Evolutionary conservation across 106 monocot genomes (phyloP).

Genomic region (Allium sativum): DNA sequence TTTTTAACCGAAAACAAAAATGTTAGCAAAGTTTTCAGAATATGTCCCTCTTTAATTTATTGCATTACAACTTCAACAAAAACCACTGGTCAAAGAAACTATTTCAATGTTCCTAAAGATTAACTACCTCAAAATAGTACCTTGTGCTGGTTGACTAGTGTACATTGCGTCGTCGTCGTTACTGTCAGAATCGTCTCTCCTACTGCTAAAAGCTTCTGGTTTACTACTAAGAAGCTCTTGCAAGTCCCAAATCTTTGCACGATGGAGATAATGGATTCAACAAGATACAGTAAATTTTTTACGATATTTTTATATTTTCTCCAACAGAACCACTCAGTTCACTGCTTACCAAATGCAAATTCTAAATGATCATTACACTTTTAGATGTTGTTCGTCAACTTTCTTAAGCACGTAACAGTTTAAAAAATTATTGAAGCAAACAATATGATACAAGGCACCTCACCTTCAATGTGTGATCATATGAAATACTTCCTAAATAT

Average conservation of each 20-base stretch:
- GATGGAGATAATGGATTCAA: neutral
- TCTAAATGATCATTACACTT: neutral
- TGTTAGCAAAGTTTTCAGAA: neutral
- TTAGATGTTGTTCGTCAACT: no score
- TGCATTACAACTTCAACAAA: neutral
- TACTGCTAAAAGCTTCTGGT: constrained; percentile 12
- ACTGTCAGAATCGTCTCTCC: constrained; percentile 22
- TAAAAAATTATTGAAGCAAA: neutral
- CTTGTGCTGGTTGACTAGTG: constrained; percentile 17
- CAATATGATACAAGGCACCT: neutral
- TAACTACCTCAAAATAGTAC: constrained; percentile 6
- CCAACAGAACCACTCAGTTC: neutral
- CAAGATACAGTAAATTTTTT: neutral
- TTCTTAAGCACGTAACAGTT: neutral
- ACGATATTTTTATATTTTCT: neutral
- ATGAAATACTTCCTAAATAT: constrained; percentile 92
- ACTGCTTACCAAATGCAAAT: neutral
- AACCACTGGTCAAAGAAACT: neutral
- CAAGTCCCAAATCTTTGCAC: constrained; percentile 48
- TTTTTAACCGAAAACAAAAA: constrained; percentile 13
- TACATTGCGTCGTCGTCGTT: constrained; percentile 44
- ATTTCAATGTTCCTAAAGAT: neutral
- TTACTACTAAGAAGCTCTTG: constrained; percentile 40
- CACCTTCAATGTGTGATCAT: constrained; percentile 92
- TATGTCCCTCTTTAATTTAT: neutral